Percentiles rank a stretch among this genome's conserved stretches.
These are phyloP conservation scores for Carex cristatella DNA, from an alignment of 176 grass and related monocot genomes.

Conservation along the genomic window DNA sequence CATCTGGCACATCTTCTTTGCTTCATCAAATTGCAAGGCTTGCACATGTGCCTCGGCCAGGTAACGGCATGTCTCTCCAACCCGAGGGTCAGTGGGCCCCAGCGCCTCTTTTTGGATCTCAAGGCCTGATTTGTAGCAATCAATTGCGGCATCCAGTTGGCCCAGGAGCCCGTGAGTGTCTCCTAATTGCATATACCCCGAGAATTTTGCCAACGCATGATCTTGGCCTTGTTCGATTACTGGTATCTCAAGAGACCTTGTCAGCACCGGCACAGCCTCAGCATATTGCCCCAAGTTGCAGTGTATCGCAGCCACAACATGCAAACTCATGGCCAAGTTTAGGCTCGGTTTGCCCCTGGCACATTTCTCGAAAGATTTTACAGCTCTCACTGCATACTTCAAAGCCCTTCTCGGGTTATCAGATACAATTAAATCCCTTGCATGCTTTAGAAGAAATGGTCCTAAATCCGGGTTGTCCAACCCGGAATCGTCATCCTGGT, in stretches of 20 bases:
- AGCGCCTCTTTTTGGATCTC: constrained; percentile 72
- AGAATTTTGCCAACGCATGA: constrained; percentile 90
- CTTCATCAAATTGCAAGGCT: constrained; percentile 76
- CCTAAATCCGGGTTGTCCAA: constrained; percentile 87
- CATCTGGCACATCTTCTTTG: constrained; percentile 66
- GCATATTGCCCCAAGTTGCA: constrained; percentile 60
- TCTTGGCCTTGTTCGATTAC: constrained; percentile 75
- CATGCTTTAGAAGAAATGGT: constrained; percentile 95
- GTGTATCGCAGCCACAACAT: constrained; percentile 89
- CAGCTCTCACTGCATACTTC: constrained; percentile 83
- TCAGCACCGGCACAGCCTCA: constrained; percentile 69
- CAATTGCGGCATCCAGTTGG: constrained; percentile 60
- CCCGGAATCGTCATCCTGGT: constrained; percentile 51
- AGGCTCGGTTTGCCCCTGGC: constrained; percentile 65
- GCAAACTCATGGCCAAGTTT: constrained; percentile 86
- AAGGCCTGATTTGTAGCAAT: constrained; percentile 66
- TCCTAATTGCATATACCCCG: constrained; percentile 86
- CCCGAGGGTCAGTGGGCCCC: constrained; percentile 74
- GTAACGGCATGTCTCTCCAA: constrained; percentile 87
- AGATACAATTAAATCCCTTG: constrained; percentile 80
- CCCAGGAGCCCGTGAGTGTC: constrained; percentile 86
- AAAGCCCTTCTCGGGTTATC: constrained; percentile 70
- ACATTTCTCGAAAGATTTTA: constrained; percentile 90
- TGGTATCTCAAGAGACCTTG: constrained; percentile 65
- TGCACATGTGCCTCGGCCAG: constrained; percentile 95